Evolutionary conservation across 495 filamentous ascomycete genomes (phyloP).

Genomic region (Penicillium chermesinum): DNA sequence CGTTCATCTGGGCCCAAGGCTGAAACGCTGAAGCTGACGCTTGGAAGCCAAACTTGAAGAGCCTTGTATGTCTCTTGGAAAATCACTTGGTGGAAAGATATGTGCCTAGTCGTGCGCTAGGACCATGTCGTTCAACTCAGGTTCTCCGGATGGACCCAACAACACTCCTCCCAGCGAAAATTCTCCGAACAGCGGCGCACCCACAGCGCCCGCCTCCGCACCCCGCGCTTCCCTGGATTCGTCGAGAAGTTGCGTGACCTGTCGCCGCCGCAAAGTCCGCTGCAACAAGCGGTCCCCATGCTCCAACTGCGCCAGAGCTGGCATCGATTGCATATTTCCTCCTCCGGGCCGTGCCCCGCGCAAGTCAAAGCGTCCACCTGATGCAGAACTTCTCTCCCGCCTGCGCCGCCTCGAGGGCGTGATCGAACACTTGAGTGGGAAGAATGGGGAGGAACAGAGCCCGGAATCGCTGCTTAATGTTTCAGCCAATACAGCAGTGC

Average conservation of each 20-base stretch:
- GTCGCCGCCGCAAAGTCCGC: slow-evolving; percentile 75
- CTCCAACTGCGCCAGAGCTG: slow-evolving; percentile 73
- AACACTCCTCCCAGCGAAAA: slow-evolving; percentile 16
- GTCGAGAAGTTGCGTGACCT: slow-evolving; percentile 74
- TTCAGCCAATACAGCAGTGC: not conserved
- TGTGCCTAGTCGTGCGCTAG: not conserved
- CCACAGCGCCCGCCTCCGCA: slow-evolving; percentile 13
- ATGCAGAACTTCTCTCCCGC: slow-evolving; percentile 73
- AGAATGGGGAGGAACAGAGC: slow-evolving; percentile 12
- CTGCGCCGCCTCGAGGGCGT: slow-evolving; percentile 76
- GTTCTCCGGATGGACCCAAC: slow-evolving; percentile 19
- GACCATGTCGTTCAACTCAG: slow-evolving; percentile 31
- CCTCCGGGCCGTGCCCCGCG: slow-evolving; percentile 75
- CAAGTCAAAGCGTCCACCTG: slow-evolving; percentile 58
- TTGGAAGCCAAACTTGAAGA: not conserved
- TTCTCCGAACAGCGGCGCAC: slow-evolving; percentile 14
- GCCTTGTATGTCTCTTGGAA: not conserved
- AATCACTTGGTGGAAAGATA: not conserved
- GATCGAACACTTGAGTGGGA: slow-evolving; percentile 58
- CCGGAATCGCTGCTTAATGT: slow-evolving; percentile 7
- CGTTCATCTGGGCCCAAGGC: not conserved
- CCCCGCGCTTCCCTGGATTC: slow-evolving; percentile 13
- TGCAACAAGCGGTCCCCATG: slow-evolving; percentile 84
- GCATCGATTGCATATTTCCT: slow-evolving; percentile 79
- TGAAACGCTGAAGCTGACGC: not conserved